Evolutionary conservation across 257 asterid species (phyloP).

Genomic region (Cynanchum wilfordii): DNA sequence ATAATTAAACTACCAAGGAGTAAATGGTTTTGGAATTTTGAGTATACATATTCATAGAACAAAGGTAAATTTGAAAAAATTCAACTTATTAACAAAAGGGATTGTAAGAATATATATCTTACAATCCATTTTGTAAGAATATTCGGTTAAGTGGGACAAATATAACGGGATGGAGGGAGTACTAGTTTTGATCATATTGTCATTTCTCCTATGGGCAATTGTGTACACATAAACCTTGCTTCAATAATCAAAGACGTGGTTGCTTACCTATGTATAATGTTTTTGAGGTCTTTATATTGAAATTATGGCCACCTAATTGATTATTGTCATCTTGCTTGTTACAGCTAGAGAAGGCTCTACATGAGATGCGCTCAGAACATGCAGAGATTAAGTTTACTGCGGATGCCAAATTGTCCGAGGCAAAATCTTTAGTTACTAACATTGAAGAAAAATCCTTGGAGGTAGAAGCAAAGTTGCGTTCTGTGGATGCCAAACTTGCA

Average conservation of each 20-base stretch:
- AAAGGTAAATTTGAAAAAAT: too few relatives aligned
- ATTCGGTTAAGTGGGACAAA: too few relatives aligned
- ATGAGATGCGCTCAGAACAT: conserved; percentile 75
- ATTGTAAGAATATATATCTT: too few relatives aligned
- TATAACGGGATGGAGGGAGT: too few relatives aligned
- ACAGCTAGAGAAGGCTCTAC: conserved; percentile 90
- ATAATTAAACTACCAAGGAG: too few relatives aligned
- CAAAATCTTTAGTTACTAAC: conserved; percentile 68
- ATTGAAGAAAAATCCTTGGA: conserved; percentile 82
- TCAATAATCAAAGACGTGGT: background rate
- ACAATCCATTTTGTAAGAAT: too few relatives aligned
- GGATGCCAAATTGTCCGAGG: conserved; percentile 65
- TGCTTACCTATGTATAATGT: background rate
- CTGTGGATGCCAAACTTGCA: conserved; percentile 89
- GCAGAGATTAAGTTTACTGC: conserved; percentile 89
- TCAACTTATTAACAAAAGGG: too few relatives aligned
- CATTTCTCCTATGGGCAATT: background rate
- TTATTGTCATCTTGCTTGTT: conserved; percentile 26
- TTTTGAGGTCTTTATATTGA: background rate
- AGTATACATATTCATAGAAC: too few relatives aligned
- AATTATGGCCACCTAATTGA: conserved; percentile 2
- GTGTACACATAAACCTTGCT: background rate
- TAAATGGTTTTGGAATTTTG: too few relatives aligned
- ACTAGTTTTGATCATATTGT: background rate
- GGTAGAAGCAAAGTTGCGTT: conserved; percentile 76